A percentile compares a stretch with the other conserved stretches of the same genome.
Evolutionary conservation across 352 stramenopile species (phyloP).

Genomic region (Phytophthora idaei): DNA sequence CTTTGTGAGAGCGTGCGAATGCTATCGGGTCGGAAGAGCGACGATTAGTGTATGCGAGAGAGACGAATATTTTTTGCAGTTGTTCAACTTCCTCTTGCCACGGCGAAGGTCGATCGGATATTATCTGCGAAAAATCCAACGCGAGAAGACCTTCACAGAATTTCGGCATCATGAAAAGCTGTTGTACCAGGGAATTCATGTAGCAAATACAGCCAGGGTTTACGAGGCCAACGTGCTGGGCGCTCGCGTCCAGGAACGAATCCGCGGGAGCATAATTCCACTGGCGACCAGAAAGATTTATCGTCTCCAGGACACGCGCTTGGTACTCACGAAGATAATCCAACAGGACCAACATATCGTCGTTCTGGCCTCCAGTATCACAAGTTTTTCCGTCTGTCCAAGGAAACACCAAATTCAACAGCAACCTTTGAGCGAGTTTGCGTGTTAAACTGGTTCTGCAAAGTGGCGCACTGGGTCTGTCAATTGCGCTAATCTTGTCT

Average conservation of each 20-base stretch:
- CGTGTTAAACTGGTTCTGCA: constrained; percentile 24
- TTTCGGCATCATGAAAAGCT: constrained; percentile 89
- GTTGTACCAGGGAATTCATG: constrained; percentile 98
- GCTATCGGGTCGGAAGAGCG: constrained; percentile 61
- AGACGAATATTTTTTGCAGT: constrained; percentile 75
- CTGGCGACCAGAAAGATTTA: constrained; percentile 48
- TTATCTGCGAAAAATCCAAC: constrained; percentile 30
- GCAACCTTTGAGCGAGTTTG: constrained; percentile 19
- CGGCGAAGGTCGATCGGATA: constrained; percentile 11
- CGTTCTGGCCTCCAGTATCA: neutral
- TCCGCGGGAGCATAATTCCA: constrained; percentile 68
- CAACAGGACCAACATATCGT: constrained; percentile 24
- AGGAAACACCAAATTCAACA: constrained; percentile 28
- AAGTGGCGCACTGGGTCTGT: constrained; percentile 7
- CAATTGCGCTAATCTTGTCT: neutral
- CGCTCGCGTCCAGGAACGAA: constrained; percentile 41
- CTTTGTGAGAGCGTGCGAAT: constrained; percentile 72
- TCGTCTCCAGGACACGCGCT: constrained; percentile 22
- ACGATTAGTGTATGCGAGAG: constrained; percentile 48
- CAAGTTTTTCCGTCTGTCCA: neutral
- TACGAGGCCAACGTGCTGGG: constrained; percentile 86
- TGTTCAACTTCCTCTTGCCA: constrained; percentile 64
- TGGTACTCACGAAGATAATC: constrained; percentile 34
- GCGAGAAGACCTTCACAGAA: constrained; percentile 64
- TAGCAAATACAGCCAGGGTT: constrained; percentile 99